Conservation (phyloP, 768 basidiomycete species). For the Tricholoma matsutake region DNA sequence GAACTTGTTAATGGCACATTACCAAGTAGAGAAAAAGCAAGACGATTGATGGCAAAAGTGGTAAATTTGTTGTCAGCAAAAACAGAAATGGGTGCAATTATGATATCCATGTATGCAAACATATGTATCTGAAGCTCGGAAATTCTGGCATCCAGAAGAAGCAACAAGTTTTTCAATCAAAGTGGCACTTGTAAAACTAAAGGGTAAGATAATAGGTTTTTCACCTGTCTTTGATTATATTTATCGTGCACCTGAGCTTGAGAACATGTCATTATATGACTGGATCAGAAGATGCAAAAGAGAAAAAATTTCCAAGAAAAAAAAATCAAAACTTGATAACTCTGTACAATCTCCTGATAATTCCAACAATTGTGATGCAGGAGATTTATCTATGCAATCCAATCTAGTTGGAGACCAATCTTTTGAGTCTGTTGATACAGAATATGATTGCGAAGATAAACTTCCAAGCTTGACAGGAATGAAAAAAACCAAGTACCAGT, state of each 20-base stretch:
- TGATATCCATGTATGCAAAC: constrained; percentile 31
- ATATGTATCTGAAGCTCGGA: constrained; percentile 24
- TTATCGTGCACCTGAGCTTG: constrained; percentile 19
- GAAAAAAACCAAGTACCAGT: not conserved
- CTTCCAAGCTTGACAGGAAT: not conserved
- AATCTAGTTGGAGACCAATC: too few relatives aligned
- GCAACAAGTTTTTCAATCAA: constrained; percentile 1
- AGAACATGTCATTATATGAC: constrained; percentile 22
- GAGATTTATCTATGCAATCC: too few relatives aligned
- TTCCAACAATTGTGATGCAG: not conserved
- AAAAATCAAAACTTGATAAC: not conserved
- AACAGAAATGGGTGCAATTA: constrained; percentile 34
- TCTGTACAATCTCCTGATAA: too few relatives aligned
- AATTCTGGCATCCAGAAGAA: not conserved
- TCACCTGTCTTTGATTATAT: constrained; percentile 33
- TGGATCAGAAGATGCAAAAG: constrained; percentile 18
- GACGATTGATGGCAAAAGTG: constrained; percentile 33
- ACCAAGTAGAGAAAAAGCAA: constrained; percentile 18
- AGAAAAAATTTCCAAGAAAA: constrained; percentile 6
- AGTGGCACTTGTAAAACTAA: constrained; percentile 16
- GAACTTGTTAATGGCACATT: constrained; percentile 17
- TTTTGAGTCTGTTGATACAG: not conserved
- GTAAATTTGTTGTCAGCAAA: constrained; percentile 27
- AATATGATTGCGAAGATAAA: not conserved
- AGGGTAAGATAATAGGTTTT: constrained; percentile 18